Conservation (phyloP, 2,329 filamentous ascomycete genomes). For the Thelonectria olida region DNA sequence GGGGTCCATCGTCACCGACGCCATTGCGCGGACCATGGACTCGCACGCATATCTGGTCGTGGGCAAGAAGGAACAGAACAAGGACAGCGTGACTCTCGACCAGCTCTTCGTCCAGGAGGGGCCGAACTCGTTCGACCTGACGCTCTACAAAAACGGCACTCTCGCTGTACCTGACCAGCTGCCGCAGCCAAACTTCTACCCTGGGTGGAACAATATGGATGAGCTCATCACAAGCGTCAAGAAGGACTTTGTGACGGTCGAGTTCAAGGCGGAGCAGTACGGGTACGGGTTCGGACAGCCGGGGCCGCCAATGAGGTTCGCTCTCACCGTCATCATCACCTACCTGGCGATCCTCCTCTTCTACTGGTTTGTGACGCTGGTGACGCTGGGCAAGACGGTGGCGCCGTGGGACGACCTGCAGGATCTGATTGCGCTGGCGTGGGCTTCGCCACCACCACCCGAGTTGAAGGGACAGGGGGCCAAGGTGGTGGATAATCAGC, state of each 20-base stretch:
- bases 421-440: not conserved
- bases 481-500: not conserved
- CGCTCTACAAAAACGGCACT: not conserved
- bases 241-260: not conserved
- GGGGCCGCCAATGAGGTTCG: conserved; percentile 5
- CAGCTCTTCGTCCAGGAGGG: not conserved
- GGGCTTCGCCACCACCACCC: not conserved
- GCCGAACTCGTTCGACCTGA: not conserved
- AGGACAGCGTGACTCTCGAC: not conserved
- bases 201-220: not conserved
- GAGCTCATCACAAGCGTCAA: not conserved
- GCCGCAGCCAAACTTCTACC: not conserved
- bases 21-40: not conserved
- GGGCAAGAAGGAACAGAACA: no score
- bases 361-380: not conserved
- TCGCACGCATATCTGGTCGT: not conserved
- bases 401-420: conserved; percentile 2
- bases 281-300: conserved; percentile 9
- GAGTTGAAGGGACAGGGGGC: conserved; percentile 1
- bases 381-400: not conserved
- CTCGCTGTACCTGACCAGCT: not conserved
- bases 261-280: conserved; percentile 1
- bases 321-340: not conserved
- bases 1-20: conserved; percentile 3
- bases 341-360: not conserved